These are phyloP conservation scores for Lasiodiplodia sp. DNA, from an alignment of 2,329 filamentous ascomycete species.

Conservation along the genomic window DNA sequence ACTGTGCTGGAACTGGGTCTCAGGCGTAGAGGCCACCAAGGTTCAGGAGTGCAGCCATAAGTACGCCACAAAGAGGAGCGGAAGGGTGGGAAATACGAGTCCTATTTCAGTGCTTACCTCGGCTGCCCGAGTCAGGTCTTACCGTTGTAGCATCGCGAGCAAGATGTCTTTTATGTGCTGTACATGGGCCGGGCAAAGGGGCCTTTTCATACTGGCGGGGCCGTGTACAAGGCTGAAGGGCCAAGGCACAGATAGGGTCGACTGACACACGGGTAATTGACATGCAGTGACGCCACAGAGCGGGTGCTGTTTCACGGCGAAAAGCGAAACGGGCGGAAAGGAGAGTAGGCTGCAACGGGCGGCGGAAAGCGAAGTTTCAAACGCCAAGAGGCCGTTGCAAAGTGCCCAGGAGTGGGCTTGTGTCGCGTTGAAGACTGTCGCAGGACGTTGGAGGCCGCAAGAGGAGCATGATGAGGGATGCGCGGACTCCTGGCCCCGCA, in stretches of 20 bases:
- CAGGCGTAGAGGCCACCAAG: not conserved
- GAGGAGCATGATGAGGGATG: not conserved
- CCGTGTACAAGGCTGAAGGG: not conserved
- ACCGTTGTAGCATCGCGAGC: not conserved
- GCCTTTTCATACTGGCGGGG: constrained; percentile 2
- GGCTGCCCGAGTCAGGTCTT: not conserved
- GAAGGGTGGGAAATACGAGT: not conserved
- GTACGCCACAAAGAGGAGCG: not conserved
- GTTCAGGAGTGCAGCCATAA: too few relatives aligned
- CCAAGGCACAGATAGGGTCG: not conserved
- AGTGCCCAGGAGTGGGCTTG: constrained; percentile 12
- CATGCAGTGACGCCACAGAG: not conserved
- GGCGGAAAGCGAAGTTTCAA: constrained; percentile 15
- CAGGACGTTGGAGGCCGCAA: not conserved
- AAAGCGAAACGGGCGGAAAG: constrained; percentile 2
- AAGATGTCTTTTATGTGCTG: not conserved
- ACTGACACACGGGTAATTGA: constrained; percentile 5
- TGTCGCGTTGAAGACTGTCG: not conserved
- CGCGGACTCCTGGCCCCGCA: not conserved
- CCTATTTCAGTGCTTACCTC: not conserved
- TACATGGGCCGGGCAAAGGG: not conserved
- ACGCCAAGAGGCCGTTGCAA: constrained; percentile 15
- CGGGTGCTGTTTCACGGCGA: not conserved
- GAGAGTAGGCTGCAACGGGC: constrained; percentile 7
- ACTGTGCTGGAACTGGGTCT: not conserved